Base-by-base conservation (phyloP, 116 monocot genomes). In the Papilionanthe hybrid region DNA sequence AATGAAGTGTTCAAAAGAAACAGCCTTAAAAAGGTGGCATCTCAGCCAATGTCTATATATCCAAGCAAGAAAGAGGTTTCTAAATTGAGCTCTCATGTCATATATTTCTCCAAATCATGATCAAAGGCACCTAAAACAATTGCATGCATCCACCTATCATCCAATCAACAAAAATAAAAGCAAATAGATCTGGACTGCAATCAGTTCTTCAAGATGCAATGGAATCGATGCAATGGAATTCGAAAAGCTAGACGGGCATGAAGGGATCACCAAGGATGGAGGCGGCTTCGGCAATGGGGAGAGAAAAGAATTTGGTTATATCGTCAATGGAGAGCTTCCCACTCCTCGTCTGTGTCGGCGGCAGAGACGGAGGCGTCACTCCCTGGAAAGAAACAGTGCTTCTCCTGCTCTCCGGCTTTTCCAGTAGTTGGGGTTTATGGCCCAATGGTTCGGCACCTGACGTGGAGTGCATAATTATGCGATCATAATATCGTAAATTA, bases 271-370 rank as follows among this genome's bases (percentile, higher is more conserved):
- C 82, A 44, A 82, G 82, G 29, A 37, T 77, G 2, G 74, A 48
- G 15, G 82, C 82, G 55, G 82, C 82, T 8, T 82, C 82, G 9
- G 82, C 82, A 30, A 82, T 82, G 67, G 82, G 82, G 47, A 82
- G 44, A 32, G 76, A 23, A 50, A 82, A 82, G 67, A 76, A 68
- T 76, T 68, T 63, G n/a, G 76, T 18, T 42, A 82, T 77, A 37
- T 82, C 77, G 7, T 82, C 76, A 19, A 82, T 25, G 15, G 82
- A 68, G 50, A 53, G 77, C 66, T 37, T 47, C 75, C 75, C 75
- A 17, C 68, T 60, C 30, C 17, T 66, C 12, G 65, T 12, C 77
- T 60, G 58, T 22, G 32, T 44, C 15, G 53, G 53, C 53, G 15
- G 53, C 53, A 53, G 15, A 13, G 53, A 18, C 17, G 53, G 18